Conservation (phyloP, 306 rosid species). For the Rosa multiflora region DNA sequence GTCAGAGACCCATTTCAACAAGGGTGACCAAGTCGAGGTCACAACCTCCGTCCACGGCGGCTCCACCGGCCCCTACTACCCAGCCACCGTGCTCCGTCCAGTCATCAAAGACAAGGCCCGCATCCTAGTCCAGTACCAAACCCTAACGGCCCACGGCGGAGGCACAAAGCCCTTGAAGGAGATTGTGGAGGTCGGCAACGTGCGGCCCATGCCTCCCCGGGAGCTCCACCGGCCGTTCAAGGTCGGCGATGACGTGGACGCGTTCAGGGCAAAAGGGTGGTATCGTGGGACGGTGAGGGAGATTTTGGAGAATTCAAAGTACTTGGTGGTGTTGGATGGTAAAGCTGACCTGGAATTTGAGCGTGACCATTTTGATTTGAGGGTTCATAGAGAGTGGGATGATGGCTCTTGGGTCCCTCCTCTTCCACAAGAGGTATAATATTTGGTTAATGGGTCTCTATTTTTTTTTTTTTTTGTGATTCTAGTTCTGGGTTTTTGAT, state of each 20-base stretch:
- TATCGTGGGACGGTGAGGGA: slow-evolving; percentile 24
- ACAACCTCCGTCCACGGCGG: background rate
- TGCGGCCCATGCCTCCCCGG: slow-evolving; percentile 30
- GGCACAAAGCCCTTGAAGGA: slow-evolving; percentile 6
- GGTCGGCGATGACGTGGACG: slow-evolving; percentile 39
- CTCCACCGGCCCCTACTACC: slow-evolving; percentile 17
- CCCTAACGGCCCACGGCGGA: background rate
- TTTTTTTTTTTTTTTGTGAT: background rate
- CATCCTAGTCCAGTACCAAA: slow-evolving; percentile 36
- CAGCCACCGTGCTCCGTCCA: slow-evolving; percentile 28
- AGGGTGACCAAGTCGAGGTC: slow-evolving; percentile 38
- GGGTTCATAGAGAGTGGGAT: slow-evolving; percentile 36
- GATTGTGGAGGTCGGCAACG: slow-evolving; percentile 11
- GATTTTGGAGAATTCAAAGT: slow-evolving; percentile 28
- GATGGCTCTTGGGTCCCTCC: slow-evolving; percentile 37
- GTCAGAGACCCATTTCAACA: slow-evolving; percentile 13
- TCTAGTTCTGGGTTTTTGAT: background rate
- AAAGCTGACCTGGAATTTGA: background rate
- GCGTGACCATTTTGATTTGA: slow-evolving; percentile 23
- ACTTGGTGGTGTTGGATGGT: slow-evolving; percentile 8
- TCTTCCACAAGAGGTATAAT: slow-evolving; percentile 20
- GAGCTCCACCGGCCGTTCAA: slow-evolving; percentile 23
- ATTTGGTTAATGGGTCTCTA: background rate
- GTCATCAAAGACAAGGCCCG: slow-evolving; percentile 21
- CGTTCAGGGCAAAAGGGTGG: slow-evolving; percentile 19